Base-by-base conservation (phyloP, 2,329 filamentous ascomycete genomes). In the Huntiella moniliformis region DNA sequence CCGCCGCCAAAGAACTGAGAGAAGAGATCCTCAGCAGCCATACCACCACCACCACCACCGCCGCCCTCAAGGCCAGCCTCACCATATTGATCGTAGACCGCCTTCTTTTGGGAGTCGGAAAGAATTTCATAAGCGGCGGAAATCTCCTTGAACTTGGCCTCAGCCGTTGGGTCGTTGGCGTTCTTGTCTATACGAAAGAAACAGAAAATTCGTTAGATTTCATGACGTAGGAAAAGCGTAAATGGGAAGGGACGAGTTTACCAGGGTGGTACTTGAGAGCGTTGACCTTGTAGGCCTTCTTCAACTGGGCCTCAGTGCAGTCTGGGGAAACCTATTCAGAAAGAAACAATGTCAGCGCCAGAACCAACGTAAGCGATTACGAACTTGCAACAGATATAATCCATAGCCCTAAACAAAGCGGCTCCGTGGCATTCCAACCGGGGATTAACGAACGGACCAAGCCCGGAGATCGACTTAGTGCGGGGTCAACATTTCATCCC, bases 71-170 rank as follows among this genome's bases (percentile, higher is more conserved):
- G 75, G 52, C 91, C 91, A 57, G 92, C 86, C 67, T 98, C 87
- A 54, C 91, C 91, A 79, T 92, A 94, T 64, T 95, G 85, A 59
- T 98, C 91, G 64, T 98, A 98, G 51, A 96, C 61, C 56, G 77
- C 66, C 59, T 91, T 84, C 73, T 95, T 95, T 63, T 95, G 82
- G 35, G 82, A 63, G 60, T 98, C 91, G 55, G 82, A 91, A 13
- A 98, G 78, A 54, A 92, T 73, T 69, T 98, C 91, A 66, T 96
- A 98, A 51, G 91, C 91, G 59, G 88, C 80, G 53, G 86, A 93
- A 51, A 95, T 73, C 57, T 95, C 87, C 70, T 98, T 96, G 79
- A 98, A 98, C 66, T 95, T 98, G 51, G 94, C 86, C 56, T 88
- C 86, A 44, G 91, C 87, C 18, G 79, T 82, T 36, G 87, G 86